These are phyloP conservation scores for Reutealis trisperma DNA, from an alignment of 345 rosid species.

Conservation along the genomic window DNA sequence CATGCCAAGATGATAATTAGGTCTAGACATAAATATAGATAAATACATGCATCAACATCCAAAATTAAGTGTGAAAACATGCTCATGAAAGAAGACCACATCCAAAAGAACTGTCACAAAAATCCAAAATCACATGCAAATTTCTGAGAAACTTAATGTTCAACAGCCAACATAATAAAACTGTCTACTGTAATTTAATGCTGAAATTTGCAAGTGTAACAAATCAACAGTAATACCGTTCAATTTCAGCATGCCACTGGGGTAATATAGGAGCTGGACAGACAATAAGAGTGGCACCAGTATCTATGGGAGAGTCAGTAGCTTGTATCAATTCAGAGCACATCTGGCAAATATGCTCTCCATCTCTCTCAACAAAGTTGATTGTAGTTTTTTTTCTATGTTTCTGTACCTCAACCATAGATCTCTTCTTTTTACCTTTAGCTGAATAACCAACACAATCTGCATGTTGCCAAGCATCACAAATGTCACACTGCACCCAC, in stretches of 20 bases:
- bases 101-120: background rate
- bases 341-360: constrained; percentile 69
- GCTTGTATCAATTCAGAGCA: constrained; percentile 79
- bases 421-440: constrained; percentile 52
- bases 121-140: background rate
- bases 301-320: constrained; percentile 69
- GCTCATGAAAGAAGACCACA: background rate
- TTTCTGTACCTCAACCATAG: constrained; percentile 36
- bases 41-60: background rate
- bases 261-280: constrained; percentile 94
- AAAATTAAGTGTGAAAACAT: background rate
- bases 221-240: constrained; percentile 51
- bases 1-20: background rate
- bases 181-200: background rate
- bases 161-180: background rate
- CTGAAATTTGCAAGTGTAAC: constrained; percentile 10
- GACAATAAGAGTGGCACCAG: constrained; percentile 92
- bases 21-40: background rate
- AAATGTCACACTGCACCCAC: constrained; percentile 95
- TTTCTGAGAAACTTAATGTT: background rate
- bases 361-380: constrained; percentile 62
- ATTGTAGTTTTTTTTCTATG: constrained; percentile 52
- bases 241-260: constrained; percentile 94
- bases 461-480: constrained; percentile 99
- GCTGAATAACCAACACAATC: constrained; percentile 95